Evolutionary conservation across 2,329 filamentous ascomycete species (phyloP), one percentile per base, ranked within the genome.

Genomic region (Venturia nashicola): DNA sequence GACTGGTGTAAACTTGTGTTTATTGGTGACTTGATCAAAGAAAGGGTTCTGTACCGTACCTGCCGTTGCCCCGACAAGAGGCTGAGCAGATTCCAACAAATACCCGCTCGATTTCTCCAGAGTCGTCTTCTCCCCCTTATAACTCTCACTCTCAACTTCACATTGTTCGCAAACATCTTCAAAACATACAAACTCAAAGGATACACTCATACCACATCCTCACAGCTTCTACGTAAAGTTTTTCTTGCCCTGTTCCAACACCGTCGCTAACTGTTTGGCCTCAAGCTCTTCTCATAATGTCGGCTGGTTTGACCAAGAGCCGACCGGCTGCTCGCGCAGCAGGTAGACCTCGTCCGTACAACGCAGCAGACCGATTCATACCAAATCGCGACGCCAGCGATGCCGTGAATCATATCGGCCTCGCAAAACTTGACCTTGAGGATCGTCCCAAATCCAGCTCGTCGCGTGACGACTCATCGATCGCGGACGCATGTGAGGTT

Each of bases 351-450:
- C 46, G 20, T 27, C 46, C 79, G 69, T 75, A 83, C 75, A 94
- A 93, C 70, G 82, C 85, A 59, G 91, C 87, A 46, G 94, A 99
- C 76, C 87, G 94, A 62, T 99, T 97, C 80, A 97, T 99, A 69
- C 46, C 46, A 4, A 51, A 96, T 80, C 89, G 94, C 40, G 84
- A 83, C 61, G 89, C 92, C 68, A 96, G 92, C 79, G 94, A 95
- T 62, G 92, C 89, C 64, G 89, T 96, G 72, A 82, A 87, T 72
- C 91, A 91, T 69, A 83, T 83, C 65, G 90, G 91, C 66, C 88
- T 90, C 63, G 86, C 86, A 67, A 97, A 97, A 83, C 84, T 93
- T 55, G 89, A 94, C 63, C 69, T 71, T 18, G 72, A 75, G 59
- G 73, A 80, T 46, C 90, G 90, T 61, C 27, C 27, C 27, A 27